Conservation (phyloP, 257 asterid species). For the Nicotiana attenuata region DNA sequence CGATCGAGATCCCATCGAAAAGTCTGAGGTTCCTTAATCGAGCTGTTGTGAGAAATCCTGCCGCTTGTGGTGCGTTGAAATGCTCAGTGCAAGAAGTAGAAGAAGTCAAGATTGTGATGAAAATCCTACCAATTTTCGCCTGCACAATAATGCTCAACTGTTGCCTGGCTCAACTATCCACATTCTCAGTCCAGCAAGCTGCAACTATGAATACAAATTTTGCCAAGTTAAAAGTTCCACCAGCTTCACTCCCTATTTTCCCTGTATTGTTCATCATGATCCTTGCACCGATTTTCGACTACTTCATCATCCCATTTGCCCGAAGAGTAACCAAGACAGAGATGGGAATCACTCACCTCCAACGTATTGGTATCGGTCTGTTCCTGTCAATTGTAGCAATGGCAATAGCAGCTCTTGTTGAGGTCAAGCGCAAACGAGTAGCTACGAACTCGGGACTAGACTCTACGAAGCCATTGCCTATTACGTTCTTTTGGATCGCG, state of each 20-base stretch:
- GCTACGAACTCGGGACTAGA: conserved; percentile 31
- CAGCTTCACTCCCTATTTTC: conserved; percentile 86
- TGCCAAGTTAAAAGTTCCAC: conserved; percentile 64
- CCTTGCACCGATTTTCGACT: conserved; percentile 72
- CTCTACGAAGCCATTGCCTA: conserved; percentile 46
- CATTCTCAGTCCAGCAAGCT: conserved; percentile 93
- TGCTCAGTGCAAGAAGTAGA: conserved; percentile 48
- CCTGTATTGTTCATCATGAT: conserved; percentile 79
- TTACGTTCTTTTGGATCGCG: conserved; percentile 78
- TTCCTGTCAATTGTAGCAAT: conserved; percentile 61
- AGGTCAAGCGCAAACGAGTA: conserved; percentile 59
- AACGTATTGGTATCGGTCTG: conserved; percentile 68
- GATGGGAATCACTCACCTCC: conserved; percentile 66
- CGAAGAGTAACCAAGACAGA: conserved; percentile 55
- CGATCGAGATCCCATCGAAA: conserved; percentile 14
- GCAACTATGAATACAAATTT: conserved; percentile 82
- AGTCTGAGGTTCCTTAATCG: conserved; percentile 30
- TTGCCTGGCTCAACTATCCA: conserved; percentile 88
- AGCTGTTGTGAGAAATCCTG: background rate
- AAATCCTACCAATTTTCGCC: conserved; percentile 73
- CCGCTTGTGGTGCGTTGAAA: background rate
- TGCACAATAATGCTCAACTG: conserved; percentile 82
- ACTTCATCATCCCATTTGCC: conserved; percentile 60
- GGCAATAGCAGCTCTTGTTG: conserved; percentile 70
- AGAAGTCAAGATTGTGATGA: conserved; percentile 67